Conservation (phyloP, 805 yeast genomes). For the Saccharomycopsis sp. region DNA sequence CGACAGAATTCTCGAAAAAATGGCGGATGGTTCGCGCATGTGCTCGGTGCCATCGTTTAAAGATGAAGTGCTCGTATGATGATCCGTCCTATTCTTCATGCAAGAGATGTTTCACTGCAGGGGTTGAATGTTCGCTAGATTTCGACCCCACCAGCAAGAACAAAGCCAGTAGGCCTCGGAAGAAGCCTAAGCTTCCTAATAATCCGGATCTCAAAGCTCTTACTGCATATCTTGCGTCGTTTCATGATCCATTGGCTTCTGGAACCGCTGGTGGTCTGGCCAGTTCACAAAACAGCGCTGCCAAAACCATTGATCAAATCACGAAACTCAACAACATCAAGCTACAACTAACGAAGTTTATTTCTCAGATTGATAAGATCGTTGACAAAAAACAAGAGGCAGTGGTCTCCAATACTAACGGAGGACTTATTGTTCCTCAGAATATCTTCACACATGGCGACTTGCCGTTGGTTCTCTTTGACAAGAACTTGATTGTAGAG, state of each 20-base stretch:
- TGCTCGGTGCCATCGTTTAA: conserved; percentile 48
- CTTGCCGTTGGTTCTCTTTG: conserved; percentile 33
- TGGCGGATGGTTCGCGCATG: conserved; percentile 47
- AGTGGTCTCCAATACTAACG: conserved; percentile 21
- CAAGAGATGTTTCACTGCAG: conserved; percentile 38
- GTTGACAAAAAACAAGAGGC: conserved; percentile 14
- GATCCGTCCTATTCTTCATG: conserved; percentile 40
- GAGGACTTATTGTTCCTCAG: conserved; percentile 6
- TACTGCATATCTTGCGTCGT: conserved; percentile 1
- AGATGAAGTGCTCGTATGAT: conserved; percentile 46
- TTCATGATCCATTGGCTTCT: neutral
- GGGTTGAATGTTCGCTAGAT: conserved; percentile 42
- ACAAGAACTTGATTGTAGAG: conserved; percentile 33
- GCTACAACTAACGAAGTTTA: conserved; percentile 16
- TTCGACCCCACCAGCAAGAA: conserved; percentile 43
- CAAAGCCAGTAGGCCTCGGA: conserved; percentile 33
- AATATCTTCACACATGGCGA: conserved; percentile 18
- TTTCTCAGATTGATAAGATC: conserved; percentile 19
- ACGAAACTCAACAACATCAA: conserved; percentile 12
- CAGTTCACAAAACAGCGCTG: neutral
- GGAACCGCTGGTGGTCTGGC: neutral
- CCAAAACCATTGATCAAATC: conserved; percentile 11
- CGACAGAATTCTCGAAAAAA: conserved; percentile 34
- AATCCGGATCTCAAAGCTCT: conserved; percentile 18
- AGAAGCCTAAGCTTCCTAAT: conserved; percentile 25